Evolutionary conservation across 2,329 filamentous ascomycete species (phyloP).

Genomic region (Blumeria hordei): DNA sequence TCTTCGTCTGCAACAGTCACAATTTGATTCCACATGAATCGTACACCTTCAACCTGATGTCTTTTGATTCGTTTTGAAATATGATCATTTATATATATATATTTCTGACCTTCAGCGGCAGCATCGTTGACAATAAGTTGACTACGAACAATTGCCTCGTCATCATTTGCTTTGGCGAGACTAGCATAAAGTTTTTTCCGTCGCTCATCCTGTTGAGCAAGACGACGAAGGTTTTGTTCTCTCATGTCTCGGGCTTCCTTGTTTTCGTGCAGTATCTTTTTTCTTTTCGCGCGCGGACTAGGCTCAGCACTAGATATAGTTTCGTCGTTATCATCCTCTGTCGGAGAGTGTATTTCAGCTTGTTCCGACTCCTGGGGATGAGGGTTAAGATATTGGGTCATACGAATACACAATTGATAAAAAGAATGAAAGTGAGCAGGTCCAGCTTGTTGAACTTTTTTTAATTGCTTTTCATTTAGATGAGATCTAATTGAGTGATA

Average conservation of each 20-base stretch:
- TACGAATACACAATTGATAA: slow-evolving; percentile 4
- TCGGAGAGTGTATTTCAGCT: not conserved
- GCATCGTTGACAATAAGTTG: slow-evolving; percentile 40
- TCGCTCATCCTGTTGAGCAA: slow-evolving; percentile 29
- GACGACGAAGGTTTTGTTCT: slow-evolving; percentile 27
- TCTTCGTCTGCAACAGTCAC: slow-evolving; percentile 25
- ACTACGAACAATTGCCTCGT: slow-evolving; percentile 19
- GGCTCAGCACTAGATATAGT: not conserved
- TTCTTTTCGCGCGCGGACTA: slow-evolving; percentile 10
- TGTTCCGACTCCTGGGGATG: not conserved
- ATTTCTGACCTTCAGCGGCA: slow-evolving; percentile 32
- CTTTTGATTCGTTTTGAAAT: slow-evolving; percentile 46
- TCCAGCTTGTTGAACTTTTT: not conserved
- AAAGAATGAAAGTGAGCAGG: slow-evolving; percentile 3
- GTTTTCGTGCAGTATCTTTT: slow-evolving; percentile 22
- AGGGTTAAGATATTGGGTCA: slow-evolving; percentile 3
- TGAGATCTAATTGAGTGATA: slow-evolving; percentile 2
- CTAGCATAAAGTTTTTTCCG: slow-evolving; percentile 21
- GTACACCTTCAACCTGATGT: slow-evolving; percentile 61
- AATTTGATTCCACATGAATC: slow-evolving; percentile 75
- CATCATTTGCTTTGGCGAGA: slow-evolving; percentile 21
- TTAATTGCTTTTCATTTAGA: not conserved
- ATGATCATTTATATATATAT: slow-evolving; percentile 37
- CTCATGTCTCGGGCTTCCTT: slow-evolving; percentile 23
- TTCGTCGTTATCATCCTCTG: slow-evolving; percentile 3